A percentile compares a stretch with the other conserved stretches of the same genome.
Conservation (phyloP, 345 rosid species). For the Passiflora organensis region DNA sequence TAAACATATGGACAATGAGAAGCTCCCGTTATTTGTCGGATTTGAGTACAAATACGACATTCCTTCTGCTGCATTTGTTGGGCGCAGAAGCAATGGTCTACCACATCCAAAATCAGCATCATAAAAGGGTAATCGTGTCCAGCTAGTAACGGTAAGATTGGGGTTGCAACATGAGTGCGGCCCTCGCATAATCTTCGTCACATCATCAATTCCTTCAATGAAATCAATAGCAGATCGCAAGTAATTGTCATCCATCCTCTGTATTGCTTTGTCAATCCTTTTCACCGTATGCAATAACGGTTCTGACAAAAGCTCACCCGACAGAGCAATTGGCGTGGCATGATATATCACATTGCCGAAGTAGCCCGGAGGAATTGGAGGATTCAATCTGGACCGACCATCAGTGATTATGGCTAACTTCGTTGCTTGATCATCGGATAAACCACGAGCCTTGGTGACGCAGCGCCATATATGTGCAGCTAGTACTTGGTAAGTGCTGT, state of each 20-base stretch:
- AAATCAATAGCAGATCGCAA: constrained; percentile 17
- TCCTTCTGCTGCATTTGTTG: background rate
- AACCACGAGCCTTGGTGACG: constrained; percentile 5
- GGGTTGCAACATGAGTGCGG: background rate
- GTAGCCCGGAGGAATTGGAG: constrained; percentile 4
- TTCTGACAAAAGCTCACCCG: constrained; percentile 7
- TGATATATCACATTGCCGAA: constrained; percentile 3
- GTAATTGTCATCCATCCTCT: constrained; percentile 14
- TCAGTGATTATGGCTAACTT: background rate
- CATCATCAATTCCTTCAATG: background rate
- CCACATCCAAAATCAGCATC: constrained; percentile 16
- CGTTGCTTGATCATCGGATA: constrained; percentile 8
- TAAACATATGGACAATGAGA: constrained; percentile 6
- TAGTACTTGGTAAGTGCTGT: constrained; percentile 1
- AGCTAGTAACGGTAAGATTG: background rate
- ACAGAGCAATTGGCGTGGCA: background rate
- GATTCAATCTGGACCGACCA: constrained; percentile 4
- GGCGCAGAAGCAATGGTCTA: background rate
- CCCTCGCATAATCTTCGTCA: background rate
- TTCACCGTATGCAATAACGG: background rate
- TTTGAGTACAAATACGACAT: background rate
- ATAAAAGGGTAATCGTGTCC: constrained; percentile 9
- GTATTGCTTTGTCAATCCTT: constrained; percentile 6
- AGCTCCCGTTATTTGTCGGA: background rate
- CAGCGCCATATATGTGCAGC: constrained; percentile 16